Percentiles rank a stretch among this genome's conserved stretches.
Evolutionary conservation across 352 stramenopile species (phyloP).

Genomic region (Globisporangium spinosum): DNA sequence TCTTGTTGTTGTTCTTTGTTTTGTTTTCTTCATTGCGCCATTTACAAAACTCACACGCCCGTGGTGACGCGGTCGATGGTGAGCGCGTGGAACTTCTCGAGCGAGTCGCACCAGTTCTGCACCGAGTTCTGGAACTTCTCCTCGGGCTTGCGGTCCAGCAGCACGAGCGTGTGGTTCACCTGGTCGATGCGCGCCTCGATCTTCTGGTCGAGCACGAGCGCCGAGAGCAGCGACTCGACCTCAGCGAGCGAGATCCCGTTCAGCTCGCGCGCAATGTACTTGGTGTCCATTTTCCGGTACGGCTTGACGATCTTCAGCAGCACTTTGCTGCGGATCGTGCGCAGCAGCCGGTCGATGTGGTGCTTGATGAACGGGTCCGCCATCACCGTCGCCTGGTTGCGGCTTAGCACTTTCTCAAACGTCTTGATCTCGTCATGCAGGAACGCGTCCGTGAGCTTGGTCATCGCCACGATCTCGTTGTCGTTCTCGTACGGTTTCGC

Average conservation of each 20-base stretch:
- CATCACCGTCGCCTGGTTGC: constrained; percentile 89
- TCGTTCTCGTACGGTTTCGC: constrained; percentile 92
- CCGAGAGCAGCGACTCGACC: constrained; percentile 91
- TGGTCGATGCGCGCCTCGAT: constrained; percentile 93
- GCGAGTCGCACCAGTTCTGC: constrained; percentile 53
- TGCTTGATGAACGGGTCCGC: constrained; percentile 94
- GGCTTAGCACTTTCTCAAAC: constrained; percentile 91
- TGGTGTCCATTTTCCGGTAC: constrained; percentile 91
- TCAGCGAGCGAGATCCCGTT: constrained; percentile 90
- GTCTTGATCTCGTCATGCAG: constrained; percentile 93
- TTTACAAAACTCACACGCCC: constrained; percentile 26
- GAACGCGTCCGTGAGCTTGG: constrained; percentile 93
- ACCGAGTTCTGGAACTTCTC: constrained; percentile 72
- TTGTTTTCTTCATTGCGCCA: constrained; percentile 1
- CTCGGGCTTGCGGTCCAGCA: constrained; percentile 59
- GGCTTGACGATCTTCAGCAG: constrained; percentile 92
- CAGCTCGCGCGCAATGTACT: constrained; percentile 90
- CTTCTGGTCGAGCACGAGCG: constrained; percentile 91
- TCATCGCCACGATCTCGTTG: constrained; percentile 95
- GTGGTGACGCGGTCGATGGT: constrained; percentile 51
- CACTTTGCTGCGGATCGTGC: constrained; percentile 94
- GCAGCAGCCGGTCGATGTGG: constrained; percentile 92
- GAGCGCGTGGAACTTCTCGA: constrained; percentile 74
- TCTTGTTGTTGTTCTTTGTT: neutral
- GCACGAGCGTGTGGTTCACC: constrained; percentile 69